These are phyloP conservation scores for Solanum tarapatanum DNA, from an alignment of 257 asterid genomes.

Conservation along the genomic window DNA sequence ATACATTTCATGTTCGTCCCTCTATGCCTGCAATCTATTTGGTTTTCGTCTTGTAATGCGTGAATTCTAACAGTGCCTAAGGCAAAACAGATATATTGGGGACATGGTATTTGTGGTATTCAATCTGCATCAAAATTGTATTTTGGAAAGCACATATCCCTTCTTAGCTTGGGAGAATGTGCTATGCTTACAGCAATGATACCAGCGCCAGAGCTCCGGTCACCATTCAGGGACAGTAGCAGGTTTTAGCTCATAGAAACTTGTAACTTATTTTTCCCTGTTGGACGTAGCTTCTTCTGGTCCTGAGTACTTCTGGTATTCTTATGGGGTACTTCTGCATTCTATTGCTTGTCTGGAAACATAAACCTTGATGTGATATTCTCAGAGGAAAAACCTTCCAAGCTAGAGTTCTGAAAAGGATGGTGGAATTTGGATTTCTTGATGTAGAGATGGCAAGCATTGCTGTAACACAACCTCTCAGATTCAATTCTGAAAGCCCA, in stretches of 20 bases:
- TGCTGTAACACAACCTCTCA: slow-evolving; percentile 3
- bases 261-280: neutral
- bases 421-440: slow-evolving; percentile 21
- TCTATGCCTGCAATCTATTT: neutral
- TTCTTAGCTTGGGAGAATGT: slow-evolving; percentile 25
- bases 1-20: neutral
- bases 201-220: slow-evolving; percentile 20
- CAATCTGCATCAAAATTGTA: slow-evolving; percentile 19
- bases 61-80: neutral
- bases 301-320: neutral
- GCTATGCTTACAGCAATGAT: slow-evolving; percentile 24
- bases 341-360: neutral
- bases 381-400: slow-evolving; percentile 24
- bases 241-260: slow-evolving; percentile 8
- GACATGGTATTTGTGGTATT: slow-evolving; percentile 26
- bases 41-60: neutral
- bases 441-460: slow-evolving; percentile 14
- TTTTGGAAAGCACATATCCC: slow-evolving; percentile 17
- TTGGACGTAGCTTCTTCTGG: neutral
- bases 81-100: slow-evolving; percentile 20
- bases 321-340: neutral
- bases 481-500: slow-evolving; percentile 2
- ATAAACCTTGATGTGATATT: neutral
- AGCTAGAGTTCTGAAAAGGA: slow-evolving; percentile 28
- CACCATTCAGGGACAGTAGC: slow-evolving; percentile 21